Conservation (phyloP, 2,329 filamentous ascomycete species). For the Zopfia rhizophila region DNA sequence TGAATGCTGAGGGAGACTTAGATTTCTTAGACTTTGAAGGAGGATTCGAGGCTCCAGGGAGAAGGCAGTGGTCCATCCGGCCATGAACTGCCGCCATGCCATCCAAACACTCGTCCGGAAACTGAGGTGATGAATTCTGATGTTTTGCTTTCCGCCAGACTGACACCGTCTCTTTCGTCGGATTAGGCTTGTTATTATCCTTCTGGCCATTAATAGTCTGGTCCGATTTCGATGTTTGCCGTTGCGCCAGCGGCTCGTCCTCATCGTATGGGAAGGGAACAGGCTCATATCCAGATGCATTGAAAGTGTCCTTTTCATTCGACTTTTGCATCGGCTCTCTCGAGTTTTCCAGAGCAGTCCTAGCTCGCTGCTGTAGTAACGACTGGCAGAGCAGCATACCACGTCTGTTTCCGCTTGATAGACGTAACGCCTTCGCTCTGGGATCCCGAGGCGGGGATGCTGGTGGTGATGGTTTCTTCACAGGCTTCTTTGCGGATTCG, state of each 20-base stretch:
- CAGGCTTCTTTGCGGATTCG: slow-evolving; percentile 18
- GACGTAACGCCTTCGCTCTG: slow-evolving; percentile 49
- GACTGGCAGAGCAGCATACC: slow-evolving; percentile 57
- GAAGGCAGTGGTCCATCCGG: too few relatives aligned
- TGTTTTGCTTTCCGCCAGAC: too few relatives aligned
- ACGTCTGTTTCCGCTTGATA: slow-evolving; percentile 52
- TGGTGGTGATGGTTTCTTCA: slow-evolving; percentile 17
- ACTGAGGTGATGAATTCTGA: too few relatives aligned
- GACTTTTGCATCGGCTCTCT: slow-evolving; percentile 5
- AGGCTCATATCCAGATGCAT: slow-evolving; percentile 4
- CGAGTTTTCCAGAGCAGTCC: not conserved
- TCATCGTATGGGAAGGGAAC: slow-evolving; percentile 9
- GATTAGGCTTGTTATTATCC: too few relatives aligned
- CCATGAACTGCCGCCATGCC: too few relatives aligned
- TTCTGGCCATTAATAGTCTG: not conserved
- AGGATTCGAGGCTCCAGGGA: too few relatives aligned
- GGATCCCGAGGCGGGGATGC: slow-evolving; percentile 31
- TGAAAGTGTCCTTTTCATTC: slow-evolving; percentile 12
- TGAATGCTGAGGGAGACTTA: slow-evolving; percentile 4
- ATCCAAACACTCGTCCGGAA: too few relatives aligned
- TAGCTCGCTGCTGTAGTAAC: slow-evolving; percentile 28
- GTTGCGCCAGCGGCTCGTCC: slow-evolving; percentile 6
- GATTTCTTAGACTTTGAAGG: slow-evolving; percentile 19
- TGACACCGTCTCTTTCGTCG: too few relatives aligned
- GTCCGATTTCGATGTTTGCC: not conserved